A percentile compares a stretch with the other conserved stretches of the same genome.
phyloP scores from a whole-genome alignment of 148 eudicot species.

The Rhododendron henanense region DNA sequence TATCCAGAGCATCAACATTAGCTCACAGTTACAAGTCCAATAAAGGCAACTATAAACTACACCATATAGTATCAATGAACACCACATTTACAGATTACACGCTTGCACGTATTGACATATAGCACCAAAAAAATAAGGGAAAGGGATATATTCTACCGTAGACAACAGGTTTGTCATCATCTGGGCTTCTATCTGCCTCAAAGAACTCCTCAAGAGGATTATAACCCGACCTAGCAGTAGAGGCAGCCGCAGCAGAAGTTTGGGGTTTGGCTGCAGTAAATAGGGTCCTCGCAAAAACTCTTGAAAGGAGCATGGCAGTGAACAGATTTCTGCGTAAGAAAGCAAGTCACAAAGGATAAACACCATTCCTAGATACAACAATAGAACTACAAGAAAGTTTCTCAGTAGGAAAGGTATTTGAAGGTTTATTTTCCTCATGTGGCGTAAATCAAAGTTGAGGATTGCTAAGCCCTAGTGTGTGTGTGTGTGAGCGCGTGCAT shows the following conservation, averaged over 20 bases:
- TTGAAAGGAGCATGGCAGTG: conserved; percentile 29
- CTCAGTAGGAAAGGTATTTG: too few species aligned
- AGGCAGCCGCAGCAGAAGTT: conserved; percentile 34
- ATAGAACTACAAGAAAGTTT: too few species aligned
- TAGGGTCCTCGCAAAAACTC: conserved; percentile 41
- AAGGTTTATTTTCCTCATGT: too few species aligned
- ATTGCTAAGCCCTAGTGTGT: too few species aligned
- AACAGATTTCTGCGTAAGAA: neutral
- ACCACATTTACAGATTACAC: neutral
- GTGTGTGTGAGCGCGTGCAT: too few species aligned
- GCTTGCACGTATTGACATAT: neutral
- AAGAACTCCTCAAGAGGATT: conserved; percentile 67
- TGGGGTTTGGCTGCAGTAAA: conserved; percentile 43
- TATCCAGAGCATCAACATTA: neutral
- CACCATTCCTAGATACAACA: too few species aligned
- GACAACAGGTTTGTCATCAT: conserved; percentile 56
- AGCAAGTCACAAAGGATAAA: neutral
- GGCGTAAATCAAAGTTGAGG: too few species aligned
- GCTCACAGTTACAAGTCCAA: neutral
- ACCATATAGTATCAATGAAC: neutral
- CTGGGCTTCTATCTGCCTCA: conserved; percentile 46
- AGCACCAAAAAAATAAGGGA: neutral
- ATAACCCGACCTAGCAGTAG: conserved; percentile 23
- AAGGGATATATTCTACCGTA: conserved; percentile 33
- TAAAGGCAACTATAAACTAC: neutral